A percentile compares a stretch with the other conserved stretches of the same genome.
Conservation (phyloP, 148 eudicot genomes). For the Diospyros lotus region DNA sequence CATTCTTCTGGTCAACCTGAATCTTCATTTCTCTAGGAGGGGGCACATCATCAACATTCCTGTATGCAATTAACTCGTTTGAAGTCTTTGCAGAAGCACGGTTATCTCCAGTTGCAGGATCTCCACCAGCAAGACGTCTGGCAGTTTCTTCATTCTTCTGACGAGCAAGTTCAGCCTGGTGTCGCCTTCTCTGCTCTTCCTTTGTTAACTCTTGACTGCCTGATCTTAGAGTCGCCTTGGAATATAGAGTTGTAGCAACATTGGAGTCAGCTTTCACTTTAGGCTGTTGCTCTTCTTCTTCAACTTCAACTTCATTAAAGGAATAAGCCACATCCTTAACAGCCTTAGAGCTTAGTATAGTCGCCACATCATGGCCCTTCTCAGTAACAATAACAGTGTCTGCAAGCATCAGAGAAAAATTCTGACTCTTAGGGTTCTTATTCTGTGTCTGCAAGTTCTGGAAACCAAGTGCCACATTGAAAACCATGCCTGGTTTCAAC, state of each 20-base stretch:
- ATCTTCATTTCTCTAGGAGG: slow-evolving; percentile 87
- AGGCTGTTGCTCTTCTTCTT: slow-evolving; percentile 45
- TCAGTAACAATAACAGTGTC: slow-evolving; percentile 67
- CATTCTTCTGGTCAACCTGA: slow-evolving; percentile 81
- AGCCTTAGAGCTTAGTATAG: slow-evolving; percentile 57
- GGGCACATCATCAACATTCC: slow-evolving; percentile 77
- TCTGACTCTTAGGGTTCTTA: slow-evolving; percentile 58
- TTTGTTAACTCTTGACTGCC: slow-evolving; percentile 73
- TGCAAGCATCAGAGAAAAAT: slow-evolving; percentile 65
- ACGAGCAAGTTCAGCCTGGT: slow-evolving; percentile 94
- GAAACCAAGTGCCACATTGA: slow-evolving; percentile 80
- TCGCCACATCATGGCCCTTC: slow-evolving; percentile 47
- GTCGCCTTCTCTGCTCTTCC: slow-evolving; percentile 83
- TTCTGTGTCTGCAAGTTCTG: slow-evolving; percentile 63
- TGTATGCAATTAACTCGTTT: slow-evolving; percentile 73
- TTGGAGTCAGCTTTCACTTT: slow-evolving; percentile 37
- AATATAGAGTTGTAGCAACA: slow-evolving; percentile 30
- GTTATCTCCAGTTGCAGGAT: slow-evolving; percentile 44
- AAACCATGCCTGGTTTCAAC: slow-evolving; percentile 74
- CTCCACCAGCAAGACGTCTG: slow-evolving; percentile 81
- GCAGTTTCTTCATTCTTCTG: slow-evolving; percentile 96
- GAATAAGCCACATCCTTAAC: slow-evolving; percentile 85
- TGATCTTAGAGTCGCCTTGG: slow-evolving; percentile 86
- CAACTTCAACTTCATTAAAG: slow-evolving; percentile 75
- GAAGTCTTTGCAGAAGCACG: slow-evolving; percentile 47